Percentiles rank a stretch among this genome's conserved stretches.
These are phyloP conservation scores for Barbarea vulgaris DNA, from an alignment of 345 rosid genomes.

Conservation along the genomic window DNA sequence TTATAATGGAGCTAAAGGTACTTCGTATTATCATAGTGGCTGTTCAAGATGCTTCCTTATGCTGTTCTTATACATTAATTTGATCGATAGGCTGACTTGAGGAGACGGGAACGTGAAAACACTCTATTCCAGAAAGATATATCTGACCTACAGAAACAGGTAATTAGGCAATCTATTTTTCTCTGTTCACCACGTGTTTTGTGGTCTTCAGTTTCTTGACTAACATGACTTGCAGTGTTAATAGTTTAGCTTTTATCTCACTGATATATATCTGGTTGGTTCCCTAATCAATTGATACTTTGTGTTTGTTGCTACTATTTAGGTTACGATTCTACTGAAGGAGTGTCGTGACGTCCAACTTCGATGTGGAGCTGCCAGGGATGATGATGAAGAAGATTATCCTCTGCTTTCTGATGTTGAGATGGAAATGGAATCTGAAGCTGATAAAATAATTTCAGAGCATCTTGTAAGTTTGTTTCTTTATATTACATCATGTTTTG, in stretches of 20 bases:
- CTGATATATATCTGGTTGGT: conserved; percentile 15
- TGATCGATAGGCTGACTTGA: conserved; percentile 66
- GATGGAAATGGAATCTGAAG: conserved; percentile 55
- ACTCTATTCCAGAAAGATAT: conserved; percentile 73
- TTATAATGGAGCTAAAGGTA: conserved; percentile 77
- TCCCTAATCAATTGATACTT: conserved; percentile 23
- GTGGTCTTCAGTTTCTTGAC: conserved; percentile 21
- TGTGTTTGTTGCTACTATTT: conserved; percentile 32
- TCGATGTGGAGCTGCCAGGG: conserved; percentile 67
- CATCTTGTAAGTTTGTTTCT: conserved; percentile 57
- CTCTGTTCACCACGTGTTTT: conserved; percentile 20
- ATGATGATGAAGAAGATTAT: conserved; percentile 50
- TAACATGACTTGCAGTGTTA: conserved; percentile 23
- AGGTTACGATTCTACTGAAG: conserved; percentile 92
- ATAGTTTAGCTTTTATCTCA: conserved; percentile 8
- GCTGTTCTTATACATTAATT: conserved; percentile 16
- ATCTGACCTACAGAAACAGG: conserved; percentile 87
- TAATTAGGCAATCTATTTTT: conserved; percentile 30
- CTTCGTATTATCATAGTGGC: neutral
- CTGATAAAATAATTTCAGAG: conserved; percentile 76
- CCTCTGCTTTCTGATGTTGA: conserved; percentile 47
- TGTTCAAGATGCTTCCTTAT: conserved; percentile 12
- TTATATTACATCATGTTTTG: conserved; percentile 13
- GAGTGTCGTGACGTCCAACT: conserved; percentile 95
- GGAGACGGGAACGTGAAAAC: conserved; percentile 78